A percentile compares a stretch with the other conserved stretches of the same genome.
Evolutionary conservation across 2,329 filamentous ascomycete genomes (phyloP).

Genomic region (Lithohypha guttulata): DNA sequence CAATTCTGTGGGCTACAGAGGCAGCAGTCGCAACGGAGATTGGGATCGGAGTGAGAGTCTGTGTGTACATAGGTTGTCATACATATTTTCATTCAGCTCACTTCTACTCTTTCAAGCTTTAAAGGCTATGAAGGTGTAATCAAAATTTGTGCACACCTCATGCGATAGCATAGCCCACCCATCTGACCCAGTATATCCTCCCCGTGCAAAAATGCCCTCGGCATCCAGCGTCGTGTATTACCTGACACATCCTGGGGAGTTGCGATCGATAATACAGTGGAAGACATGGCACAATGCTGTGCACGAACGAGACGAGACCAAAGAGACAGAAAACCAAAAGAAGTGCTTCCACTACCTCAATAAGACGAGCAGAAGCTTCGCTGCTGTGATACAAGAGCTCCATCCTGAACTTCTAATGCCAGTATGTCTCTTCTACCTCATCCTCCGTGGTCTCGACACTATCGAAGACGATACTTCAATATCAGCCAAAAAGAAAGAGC

Average conservation of each 20-base stretch:
- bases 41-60: too few relatives aligned
- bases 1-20: too few relatives aligned
- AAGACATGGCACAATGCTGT: conserved; percentile 95
- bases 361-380: conserved; percentile 84
- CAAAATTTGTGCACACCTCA: too few relatives aligned
- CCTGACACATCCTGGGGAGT: conserved; percentile 61
- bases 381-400: conserved; percentile 86
- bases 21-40: too few relatives aligned
- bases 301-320: conserved; percentile 65
- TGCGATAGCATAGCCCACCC: too few relatives aligned
- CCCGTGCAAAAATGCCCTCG: conserved; percentile 9
- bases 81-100: too few relatives aligned
- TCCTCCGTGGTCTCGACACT: conserved; percentile 88
- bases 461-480: conserved; percentile 98
- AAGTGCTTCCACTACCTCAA: conserved; percentile 81
- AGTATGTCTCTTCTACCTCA: conserved; percentile 83
- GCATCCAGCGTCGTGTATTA: conserved; percentile 54
- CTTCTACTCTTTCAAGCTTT: too few relatives aligned
- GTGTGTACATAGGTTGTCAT: too few relatives aligned
- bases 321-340: conserved; percentile 62
- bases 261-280: conserved; percentile 84
- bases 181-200: not conserved
- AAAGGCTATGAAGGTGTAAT: too few relatives aligned
- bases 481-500: conserved; percentile 68
- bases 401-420: conserved; percentile 88